These are phyloP conservation scores for Amphibolis antarctica DNA, from an alignment of 106 monocot species.

Conservation along the genomic window DNA sequence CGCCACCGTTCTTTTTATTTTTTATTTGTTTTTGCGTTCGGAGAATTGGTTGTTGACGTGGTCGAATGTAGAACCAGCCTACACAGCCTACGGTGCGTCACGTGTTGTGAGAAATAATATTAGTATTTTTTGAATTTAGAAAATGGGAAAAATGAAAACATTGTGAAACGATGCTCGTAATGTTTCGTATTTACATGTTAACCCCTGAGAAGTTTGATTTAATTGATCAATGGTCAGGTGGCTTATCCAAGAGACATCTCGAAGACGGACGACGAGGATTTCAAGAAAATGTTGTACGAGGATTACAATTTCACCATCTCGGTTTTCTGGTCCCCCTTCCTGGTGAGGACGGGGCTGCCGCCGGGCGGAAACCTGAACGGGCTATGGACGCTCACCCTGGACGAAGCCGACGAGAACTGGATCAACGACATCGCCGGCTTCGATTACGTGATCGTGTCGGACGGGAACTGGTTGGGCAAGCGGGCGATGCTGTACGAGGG, in stretches of 20 bases:
- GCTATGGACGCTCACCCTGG: constrained; percentile 3
- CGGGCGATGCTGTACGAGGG: constrained; percentile 7
- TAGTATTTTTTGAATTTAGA: no score
- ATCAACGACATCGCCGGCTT: not conserved
- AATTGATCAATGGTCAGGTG: no score
- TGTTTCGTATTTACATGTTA: no score
- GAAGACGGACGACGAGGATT: not conserved
- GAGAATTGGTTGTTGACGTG: no score
- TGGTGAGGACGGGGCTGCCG: constrained; percentile 1
- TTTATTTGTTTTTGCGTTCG: no score
- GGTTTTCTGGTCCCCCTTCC: constrained; percentile 11
- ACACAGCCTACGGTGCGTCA: no score
- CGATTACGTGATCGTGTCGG: constrained; percentile 15
- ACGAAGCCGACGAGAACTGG: constrained; percentile 7
- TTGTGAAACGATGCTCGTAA: no score
- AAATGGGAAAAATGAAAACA: no score
- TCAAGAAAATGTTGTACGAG: constrained; percentile 8
- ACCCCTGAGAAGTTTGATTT: no score
- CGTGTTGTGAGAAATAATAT: no score
- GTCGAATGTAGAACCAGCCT: no score
- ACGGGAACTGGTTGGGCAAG: constrained; percentile 15
- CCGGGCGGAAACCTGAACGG: not conserved
- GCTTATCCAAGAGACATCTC: not conserved
- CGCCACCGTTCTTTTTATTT: no score
- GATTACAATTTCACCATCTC: constrained; percentile 13